A percentile compares a stretch with the other conserved stretches of the same genome.
Evolutionary conservation across 176 grass and related monocot species (phyloP).

Genomic region (Metroxylon sagu): DNA sequence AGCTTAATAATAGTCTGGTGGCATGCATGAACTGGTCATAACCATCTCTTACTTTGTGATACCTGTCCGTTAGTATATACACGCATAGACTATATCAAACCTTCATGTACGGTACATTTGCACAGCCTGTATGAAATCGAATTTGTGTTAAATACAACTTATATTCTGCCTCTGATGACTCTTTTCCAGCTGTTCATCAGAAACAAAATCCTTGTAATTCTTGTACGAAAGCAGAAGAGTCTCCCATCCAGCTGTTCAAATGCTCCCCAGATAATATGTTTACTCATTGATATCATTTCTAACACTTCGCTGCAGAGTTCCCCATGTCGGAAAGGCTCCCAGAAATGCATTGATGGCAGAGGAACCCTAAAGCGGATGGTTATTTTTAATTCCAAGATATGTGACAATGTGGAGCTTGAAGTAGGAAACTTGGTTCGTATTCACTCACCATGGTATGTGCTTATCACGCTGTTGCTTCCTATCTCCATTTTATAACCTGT

Average conservation of each 20-base stretch:
- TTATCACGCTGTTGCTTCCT: neutral
- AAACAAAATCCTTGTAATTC: neutral
- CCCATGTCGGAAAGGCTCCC: conserved; percentile 12
- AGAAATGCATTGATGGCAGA: conserved; percentile 19
- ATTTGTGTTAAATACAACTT: too few relatives aligned
- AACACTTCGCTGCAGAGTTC: conserved; percentile 25
- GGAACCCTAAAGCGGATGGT: conserved; percentile 34
- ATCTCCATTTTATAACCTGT: neutral
- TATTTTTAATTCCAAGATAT: conserved; percentile 82
- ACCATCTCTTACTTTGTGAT: too few relatives aligned
- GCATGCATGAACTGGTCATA: too few relatives aligned
- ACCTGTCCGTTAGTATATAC: too few relatives aligned
- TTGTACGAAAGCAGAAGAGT: neutral
- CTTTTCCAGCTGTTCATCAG: too few relatives aligned
- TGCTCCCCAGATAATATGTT: conserved; percentile 6
- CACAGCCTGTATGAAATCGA: too few relatives aligned
- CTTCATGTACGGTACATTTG: too few relatives aligned
- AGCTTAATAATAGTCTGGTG: too few relatives aligned
- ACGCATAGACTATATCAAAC: too few relatives aligned
- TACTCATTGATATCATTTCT: conserved; percentile 3
- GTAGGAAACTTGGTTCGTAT: conserved; percentile 57
- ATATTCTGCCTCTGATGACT: too few relatives aligned
- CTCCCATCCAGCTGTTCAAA: neutral
- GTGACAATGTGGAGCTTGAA: conserved; percentile 59
- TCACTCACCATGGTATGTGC: conserved; percentile 71